phyloP scores from a whole-genome alignment of 768 basidiomycete species.

The Lactarius deliciosus region DNA sequence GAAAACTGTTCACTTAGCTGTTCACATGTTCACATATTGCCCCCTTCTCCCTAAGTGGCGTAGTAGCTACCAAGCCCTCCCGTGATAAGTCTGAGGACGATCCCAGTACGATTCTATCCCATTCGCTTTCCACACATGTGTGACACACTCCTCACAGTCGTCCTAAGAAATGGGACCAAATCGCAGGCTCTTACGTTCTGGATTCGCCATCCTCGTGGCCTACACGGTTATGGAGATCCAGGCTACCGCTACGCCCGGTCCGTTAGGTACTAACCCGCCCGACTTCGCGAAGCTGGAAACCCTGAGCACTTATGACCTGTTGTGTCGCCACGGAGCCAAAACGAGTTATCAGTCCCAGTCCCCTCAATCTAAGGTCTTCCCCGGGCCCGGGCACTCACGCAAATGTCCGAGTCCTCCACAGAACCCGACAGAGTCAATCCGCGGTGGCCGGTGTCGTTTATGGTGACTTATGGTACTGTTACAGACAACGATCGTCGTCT shows the following conservation, averaged over 20 bases:
- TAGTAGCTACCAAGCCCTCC: too few species aligned
- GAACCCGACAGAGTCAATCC: conserved; percentile 21
- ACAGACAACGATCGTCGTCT: conserved; percentile 5
- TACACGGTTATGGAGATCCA: too few species aligned
- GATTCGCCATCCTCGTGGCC: too few species aligned
- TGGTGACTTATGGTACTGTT: not conserved
- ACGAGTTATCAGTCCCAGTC: not conserved
- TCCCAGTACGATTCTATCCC: too few species aligned
- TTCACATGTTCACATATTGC: too few species aligned
- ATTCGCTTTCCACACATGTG: not conserved
- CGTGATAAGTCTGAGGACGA: too few species aligned
- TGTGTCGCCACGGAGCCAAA: conserved; percentile 16
- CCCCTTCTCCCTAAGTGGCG: too few species aligned
- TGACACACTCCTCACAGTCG: too few species aligned
- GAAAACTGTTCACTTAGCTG: too few species aligned
- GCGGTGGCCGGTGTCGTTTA: conserved; percentile 21
- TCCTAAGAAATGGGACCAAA: too few species aligned
- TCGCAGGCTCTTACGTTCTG: too few species aligned
- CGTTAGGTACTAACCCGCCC: not conserved
- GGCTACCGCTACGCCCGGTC: too few species aligned
- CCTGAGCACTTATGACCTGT: conserved; percentile 16
- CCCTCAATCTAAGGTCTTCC: conserved; percentile 15
- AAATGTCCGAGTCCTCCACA: conserved; percentile 3
- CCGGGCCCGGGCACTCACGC: conserved; percentile 17
- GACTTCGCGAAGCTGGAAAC: conserved; percentile 7